Conservation (phyloP, 2,329 filamentous ascomycete genomes). For the Fusarium marasasianum region DNA sequence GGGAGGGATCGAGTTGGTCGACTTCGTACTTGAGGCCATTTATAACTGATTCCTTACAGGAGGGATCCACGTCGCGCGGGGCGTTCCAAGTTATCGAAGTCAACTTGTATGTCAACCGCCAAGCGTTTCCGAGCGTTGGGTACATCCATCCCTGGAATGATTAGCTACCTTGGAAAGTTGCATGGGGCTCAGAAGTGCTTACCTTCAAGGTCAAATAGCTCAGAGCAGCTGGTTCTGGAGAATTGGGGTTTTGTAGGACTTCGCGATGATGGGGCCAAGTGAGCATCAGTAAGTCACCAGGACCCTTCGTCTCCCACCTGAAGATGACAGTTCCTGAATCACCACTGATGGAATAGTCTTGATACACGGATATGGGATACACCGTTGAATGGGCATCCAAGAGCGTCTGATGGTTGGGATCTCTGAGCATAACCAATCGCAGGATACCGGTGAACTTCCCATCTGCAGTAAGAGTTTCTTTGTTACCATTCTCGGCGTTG, state of each 20-base stretch:
- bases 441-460: not conserved
- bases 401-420: not conserved
- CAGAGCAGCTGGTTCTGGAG: not conserved
- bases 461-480: not conserved
- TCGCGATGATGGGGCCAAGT: not conserved
- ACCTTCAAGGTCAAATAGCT: not conserved
- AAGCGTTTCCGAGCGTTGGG: not conserved
- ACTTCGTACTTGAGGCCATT: not conserved
- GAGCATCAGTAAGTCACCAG: not conserved
- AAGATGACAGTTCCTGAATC: not conserved
- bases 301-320: not conserved
- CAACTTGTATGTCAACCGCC: not conserved
- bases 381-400: not conserved
- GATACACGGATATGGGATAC: not conserved
- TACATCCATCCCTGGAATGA: not conserved
- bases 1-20: not conserved
- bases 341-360: not conserved
- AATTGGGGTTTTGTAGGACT: not conserved
- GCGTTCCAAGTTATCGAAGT: not conserved
- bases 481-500: not conserved
- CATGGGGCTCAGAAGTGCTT: rapidly evolving
- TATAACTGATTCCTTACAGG: not conserved
- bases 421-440: not conserved
- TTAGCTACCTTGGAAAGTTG: not conserved
- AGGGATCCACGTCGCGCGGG: not conserved